Evolutionary conservation across 345 rosid genomes (phyloP).

Genomic region (Brassica incana): DNA sequence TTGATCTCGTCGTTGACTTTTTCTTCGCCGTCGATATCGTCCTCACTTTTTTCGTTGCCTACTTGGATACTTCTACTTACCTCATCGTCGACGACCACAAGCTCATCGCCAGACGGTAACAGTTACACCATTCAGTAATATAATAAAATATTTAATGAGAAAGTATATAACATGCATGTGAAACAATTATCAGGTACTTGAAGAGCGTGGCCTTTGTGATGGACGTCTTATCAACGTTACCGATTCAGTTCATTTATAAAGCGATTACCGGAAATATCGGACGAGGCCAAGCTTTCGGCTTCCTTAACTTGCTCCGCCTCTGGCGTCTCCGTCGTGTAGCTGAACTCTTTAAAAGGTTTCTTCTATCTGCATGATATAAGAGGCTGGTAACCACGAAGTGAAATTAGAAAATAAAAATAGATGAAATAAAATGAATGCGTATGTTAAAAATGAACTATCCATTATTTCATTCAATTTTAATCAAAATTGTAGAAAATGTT

Average conservation of each 20-base stretch:
- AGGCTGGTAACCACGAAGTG: no score
- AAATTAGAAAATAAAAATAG: no score
- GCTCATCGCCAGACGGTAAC: slow-evolving; percentile 59
- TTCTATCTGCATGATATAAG: not conserved
- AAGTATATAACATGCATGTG: not conserved
- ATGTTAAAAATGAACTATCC: no score
- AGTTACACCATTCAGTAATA: not conserved
- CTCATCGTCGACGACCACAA: slow-evolving; percentile 79
- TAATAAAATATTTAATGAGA: not conserved
- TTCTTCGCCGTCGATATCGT: slow-evolving; percentile 81
- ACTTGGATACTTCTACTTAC: slow-evolving; percentile 71
- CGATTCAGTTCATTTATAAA: slow-evolving; percentile 59
- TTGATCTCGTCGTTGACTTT: slow-evolving; percentile 73
- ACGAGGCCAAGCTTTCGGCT: slow-evolving; percentile 50
- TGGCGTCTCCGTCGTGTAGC: slow-evolving; percentile 91
- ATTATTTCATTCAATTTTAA: no score
- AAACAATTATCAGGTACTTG: slow-evolving; percentile 49
- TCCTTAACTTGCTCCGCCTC: slow-evolving; percentile 84
- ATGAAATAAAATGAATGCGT: no score
- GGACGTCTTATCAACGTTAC: slow-evolving; percentile 89
- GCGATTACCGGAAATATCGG: slow-evolving; percentile 43
- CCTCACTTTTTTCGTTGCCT: slow-evolving; percentile 87
- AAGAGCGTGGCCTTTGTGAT: slow-evolving; percentile 59
- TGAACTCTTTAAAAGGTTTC: slow-evolving; percentile 70
- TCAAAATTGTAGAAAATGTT: no score